phyloP scores from a whole-genome alignment of 1,284 basidiomycete species.

The Leccinum variabile region DNA sequence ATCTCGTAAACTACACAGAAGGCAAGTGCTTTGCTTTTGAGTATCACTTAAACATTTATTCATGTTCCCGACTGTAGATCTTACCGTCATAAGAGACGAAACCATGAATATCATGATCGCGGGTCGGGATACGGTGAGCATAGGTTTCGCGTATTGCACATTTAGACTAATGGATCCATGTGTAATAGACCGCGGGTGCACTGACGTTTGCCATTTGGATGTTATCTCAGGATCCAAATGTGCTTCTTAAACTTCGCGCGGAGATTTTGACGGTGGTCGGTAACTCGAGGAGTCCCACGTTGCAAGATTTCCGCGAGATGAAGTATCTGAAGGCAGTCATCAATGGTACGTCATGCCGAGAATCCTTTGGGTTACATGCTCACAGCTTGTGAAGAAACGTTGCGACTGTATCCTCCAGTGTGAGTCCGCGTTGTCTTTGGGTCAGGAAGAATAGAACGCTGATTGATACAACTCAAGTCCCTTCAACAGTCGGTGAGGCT shows the following conservation, averaged over 20 bases:
- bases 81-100: slow-evolving; percentile 45
- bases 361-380: not conserved
- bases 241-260: slow-evolving; percentile 48
- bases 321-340: slow-evolving; percentile 60
- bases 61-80: slow-evolving; percentile 21
- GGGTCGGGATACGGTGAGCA: slow-evolving; percentile 48
- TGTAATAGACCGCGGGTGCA: slow-evolving; percentile 48
- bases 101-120: slow-evolving; percentile 53
- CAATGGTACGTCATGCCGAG: slow-evolving; percentile 44
- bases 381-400: slow-evolving; percentile 44
- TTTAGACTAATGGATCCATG: slow-evolving; percentile 1
- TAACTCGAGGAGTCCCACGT: slow-evolving; percentile 42
- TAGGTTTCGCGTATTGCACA: not conserved
- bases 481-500: slow-evolving; percentile 32
- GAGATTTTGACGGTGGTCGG: slow-evolving; percentile 55
- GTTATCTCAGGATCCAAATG: slow-evolving; percentile 50
- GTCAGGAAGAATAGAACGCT: not conserved
- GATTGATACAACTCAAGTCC: slow-evolving; percentile 31
- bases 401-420: slow-evolving; percentile 65
- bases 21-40: slow-evolving; percentile 12
- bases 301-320: slow-evolving; percentile 56
- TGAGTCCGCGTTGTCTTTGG: slow-evolving; percentile 32
- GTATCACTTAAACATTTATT: not conserved
- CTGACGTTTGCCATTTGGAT: slow-evolving; percentile 57
- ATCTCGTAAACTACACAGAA: slow-evolving; percentile 34